These are phyloP conservation scores for Spathaspora gorwiae DNA, from an alignment of 805 yeast species.

Conservation along the genomic window DNA sequence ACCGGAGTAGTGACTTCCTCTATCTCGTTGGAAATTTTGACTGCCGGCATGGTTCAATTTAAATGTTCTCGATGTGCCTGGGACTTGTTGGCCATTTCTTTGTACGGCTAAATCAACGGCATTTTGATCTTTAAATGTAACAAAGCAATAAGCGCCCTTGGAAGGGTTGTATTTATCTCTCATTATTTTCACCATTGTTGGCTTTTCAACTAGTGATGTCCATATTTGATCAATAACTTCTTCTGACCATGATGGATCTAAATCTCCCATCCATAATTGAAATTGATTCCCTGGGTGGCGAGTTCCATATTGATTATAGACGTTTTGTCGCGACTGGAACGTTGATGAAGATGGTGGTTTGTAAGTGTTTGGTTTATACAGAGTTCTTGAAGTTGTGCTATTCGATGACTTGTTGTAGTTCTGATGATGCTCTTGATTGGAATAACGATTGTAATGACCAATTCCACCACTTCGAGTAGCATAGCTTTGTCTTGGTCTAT, in stretches of 20 bases:
- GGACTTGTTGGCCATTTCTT: conserved; percentile 66
- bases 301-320: conserved; percentile 6
- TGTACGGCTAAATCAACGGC: conserved; percentile 63
- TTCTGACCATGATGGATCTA: conserved; percentile 84
- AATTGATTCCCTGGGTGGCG: conserved; percentile 12
- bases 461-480: not conserved
- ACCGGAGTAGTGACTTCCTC: not conserved
- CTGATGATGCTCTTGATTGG: not conserved
- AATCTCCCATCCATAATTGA: conserved; percentile 85
- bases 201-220: conserved; percentile 62
- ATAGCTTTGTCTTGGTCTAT: conserved; percentile 2
- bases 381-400: not conserved
- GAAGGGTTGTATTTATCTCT: conserved; percentile 56
- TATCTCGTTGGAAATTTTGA: not conserved
- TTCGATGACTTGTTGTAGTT: not conserved
- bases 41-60: conserved; percentile 78
- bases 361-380: not conserved
- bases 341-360: conserved; percentile 1
- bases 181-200: conserved; percentile 60
- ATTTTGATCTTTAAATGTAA: conserved; percentile 59
- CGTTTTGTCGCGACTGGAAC: conserved; percentile 5
- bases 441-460: not conserved
- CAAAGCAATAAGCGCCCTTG: conserved; percentile 61
- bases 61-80: conserved; percentile 56
- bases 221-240: conserved; percentile 60